These are phyloP conservation scores for Talaromyces stipitatus DNA, from an alignment of 495 filamentous ascomycete genomes.

Conservation along the genomic window DNA sequence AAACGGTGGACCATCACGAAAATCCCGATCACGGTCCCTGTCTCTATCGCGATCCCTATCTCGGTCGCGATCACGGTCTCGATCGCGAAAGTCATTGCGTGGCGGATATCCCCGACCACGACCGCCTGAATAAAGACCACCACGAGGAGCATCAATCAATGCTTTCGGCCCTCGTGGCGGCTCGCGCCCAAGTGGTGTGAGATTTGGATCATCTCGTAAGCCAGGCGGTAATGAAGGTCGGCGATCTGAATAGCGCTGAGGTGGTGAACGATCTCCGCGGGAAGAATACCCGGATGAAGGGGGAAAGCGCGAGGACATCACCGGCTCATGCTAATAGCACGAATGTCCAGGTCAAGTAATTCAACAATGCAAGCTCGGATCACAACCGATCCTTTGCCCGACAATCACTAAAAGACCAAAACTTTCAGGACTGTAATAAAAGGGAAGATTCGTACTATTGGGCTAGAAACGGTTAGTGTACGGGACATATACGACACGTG, in stretches of 20 bases:
- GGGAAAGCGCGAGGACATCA: conserved; percentile 42
- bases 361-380: not conserved
- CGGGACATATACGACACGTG: conserved; percentile 6
- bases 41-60: conserved; percentile 30
- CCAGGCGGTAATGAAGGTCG: conserved; percentile 22
- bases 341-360: not conserved
- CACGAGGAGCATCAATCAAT: conserved; percentile 55
- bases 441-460: conserved; percentile 3
- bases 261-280: conserved; percentile 37
- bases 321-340: conserved; percentile 34
- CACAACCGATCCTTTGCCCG: not conserved
- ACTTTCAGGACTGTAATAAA: not conserved
- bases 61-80: conserved; percentile 25
- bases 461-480: not conserved
- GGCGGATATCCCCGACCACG: conserved; percentile 31
- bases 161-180: conserved; percentile 69
- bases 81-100: conserved; percentile 28
- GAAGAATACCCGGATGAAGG: conserved; percentile 41
- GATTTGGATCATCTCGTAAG: conserved; percentile 30
- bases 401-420: no score
- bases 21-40: conserved; percentile 20
- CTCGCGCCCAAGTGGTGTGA: conserved; percentile 35
- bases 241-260: conserved; percentile 37
- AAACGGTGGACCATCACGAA: conserved; percentile 19
- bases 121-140: conserved; percentile 31